Evolutionary conservation across 129 eudicot species (phyloP), one percentile per base, ranked within the genome.

Genomic region (Calendula officinalis): DNA sequence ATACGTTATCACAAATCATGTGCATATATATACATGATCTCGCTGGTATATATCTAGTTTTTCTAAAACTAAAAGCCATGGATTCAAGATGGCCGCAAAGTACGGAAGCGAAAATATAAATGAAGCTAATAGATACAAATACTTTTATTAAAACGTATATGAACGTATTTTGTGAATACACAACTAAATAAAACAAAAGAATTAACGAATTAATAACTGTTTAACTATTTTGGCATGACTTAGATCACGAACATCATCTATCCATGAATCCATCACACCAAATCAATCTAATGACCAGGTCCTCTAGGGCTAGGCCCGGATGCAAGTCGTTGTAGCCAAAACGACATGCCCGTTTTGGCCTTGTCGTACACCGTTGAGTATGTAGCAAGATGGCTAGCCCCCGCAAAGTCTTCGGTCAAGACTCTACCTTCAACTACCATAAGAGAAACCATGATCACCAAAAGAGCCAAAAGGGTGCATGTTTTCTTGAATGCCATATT

Each of bases 301-400:
- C 81, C 76, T 55, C 68, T 76, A 10, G 76, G 72, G 70, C 81
- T 76, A 9, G 81, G 81, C 33, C 81, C 81, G 0, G 81, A 76
- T 2, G 71, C 81, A 9, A 69, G 66, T 27, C 67, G 62, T 43
- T 76, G 72, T 47, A 76, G 72, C 76, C 81, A 76, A 58, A 48
- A 47, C 6, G 76, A 41, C 72, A 76, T 49, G 3, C 34, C 40
- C 27, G 37, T 76, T 55, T 70, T 63, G 49, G 81, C 75, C 46
- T 76, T 69, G 49, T 69, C 72, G 34, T 76, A 76, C 34, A 51
- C 55, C 4, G 56, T 35, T 34, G 79, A 58, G 48, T 74, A 74
- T 3, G 76, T 62, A 13, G 77, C 57, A 55, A 63, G 76, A 43
- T 76, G 67, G 71, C 62, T 69, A 1, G 72, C 43, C 2, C 9